Conservation (phyloP, 257 asterid species). For the Scutellaria minor region DNA sequence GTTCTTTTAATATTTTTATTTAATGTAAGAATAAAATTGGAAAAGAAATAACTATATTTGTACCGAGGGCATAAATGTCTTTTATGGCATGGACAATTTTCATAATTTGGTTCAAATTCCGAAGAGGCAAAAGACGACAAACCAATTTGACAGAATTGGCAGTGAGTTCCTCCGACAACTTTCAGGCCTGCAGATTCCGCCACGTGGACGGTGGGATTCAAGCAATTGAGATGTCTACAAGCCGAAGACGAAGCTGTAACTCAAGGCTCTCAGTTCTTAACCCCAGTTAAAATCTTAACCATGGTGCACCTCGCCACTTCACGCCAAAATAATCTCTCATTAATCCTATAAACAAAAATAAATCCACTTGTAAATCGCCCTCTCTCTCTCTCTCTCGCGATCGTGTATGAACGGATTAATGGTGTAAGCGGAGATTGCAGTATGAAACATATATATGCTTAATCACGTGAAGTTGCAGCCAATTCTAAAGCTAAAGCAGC, state of each 20-base stretch:
- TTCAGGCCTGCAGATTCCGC: constrained; percentile 30
- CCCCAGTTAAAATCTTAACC: constrained; percentile 38
- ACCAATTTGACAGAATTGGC: constrained; percentile 33
- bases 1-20: too few species aligned
- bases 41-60: too few species aligned
- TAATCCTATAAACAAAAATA: not conserved
- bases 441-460: too few species aligned
- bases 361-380: too few species aligned
- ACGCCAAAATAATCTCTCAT: constrained; percentile 5
- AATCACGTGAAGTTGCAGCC: too few species aligned
- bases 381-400: too few species aligned
- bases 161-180: constrained; percentile 54
- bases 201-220: constrained; percentile 52
- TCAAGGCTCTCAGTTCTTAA: constrained; percentile 15
- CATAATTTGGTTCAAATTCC: constrained; percentile 32
- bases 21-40: too few species aligned
- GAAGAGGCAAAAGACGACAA: constrained; percentile 43
- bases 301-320: constrained; percentile 29
- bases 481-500: too few species aligned
- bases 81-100: not conserved
- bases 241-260: constrained; percentile 34
- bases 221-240: constrained; percentile 10
- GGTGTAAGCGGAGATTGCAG: too few species aligned
- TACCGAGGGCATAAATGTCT: not conserved
- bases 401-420: too few species aligned